These are phyloP conservation scores for Rosellinia necatrix DNA, from an alignment of 2,329 filamentous ascomycete species.

Conservation along the genomic window DNA sequence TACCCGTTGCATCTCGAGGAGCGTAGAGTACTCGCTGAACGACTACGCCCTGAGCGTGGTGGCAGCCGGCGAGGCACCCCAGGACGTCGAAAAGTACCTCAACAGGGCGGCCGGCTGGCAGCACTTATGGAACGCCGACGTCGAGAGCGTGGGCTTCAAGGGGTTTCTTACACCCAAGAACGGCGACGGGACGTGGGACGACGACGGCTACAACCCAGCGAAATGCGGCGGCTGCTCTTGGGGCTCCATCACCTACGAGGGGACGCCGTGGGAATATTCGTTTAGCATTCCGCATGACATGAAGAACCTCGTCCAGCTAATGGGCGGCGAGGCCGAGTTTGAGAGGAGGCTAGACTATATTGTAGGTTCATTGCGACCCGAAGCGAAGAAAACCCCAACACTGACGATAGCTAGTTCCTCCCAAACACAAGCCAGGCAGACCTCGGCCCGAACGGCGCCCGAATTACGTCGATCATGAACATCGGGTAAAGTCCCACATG, in stretches of 20 bases:
- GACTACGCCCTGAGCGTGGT: conserved; percentile 62
- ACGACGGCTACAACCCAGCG: conserved; percentile 52
- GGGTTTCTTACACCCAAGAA: conserved; percentile 62
- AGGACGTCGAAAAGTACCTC: conserved; percentile 56
- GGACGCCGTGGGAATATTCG: conserved; percentile 46
- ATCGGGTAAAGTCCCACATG: conserved; percentile 4
- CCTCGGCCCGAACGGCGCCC: conserved; percentile 15
- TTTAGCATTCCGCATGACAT: conserved; percentile 65
- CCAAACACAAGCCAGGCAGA: conserved; percentile 19
- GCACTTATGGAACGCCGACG: conserved; percentile 60
- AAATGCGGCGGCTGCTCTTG: conserved; percentile 57
- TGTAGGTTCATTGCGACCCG: background rate
- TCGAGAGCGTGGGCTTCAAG: conserved; percentile 51
- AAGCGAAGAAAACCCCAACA: background rate
- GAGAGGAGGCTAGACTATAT: conserved; percentile 51
- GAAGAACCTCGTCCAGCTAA: conserved; percentile 52
- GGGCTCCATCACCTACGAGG: conserved; percentile 55
- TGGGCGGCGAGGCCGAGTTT: conserved; percentile 56
- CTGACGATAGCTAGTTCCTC: conserved; percentile 7
- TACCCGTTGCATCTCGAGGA: conserved; percentile 59
- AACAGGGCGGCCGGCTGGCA: conserved; percentile 62
- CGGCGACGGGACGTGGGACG: conserved; percentile 48
- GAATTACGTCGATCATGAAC: conserved; percentile 20
- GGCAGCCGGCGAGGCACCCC: conserved; percentile 55
- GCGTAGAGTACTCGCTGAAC: conserved; percentile 62